These are phyloP conservation scores for Pisolithus thermaeus DNA, from an alignment of 1,284 basidiomycete species.

Conservation along the genomic window DNA sequence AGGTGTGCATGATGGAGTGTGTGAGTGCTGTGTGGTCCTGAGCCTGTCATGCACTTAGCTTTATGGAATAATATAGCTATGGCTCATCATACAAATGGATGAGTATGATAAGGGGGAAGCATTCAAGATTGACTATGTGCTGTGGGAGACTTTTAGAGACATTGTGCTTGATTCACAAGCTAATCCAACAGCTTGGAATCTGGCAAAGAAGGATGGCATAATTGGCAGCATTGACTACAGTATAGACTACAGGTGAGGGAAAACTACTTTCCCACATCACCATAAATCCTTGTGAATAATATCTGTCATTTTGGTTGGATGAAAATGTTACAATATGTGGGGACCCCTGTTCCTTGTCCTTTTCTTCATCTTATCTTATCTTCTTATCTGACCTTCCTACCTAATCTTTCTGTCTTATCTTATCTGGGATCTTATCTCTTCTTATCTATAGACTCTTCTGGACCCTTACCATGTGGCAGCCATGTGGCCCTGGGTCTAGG, in stretches of 20 bases:
- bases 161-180: background rate
- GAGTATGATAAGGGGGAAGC: background rate
- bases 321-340: too few relatives aligned
- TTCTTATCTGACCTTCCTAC: too few relatives aligned
- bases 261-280: background rate
- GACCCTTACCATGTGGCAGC: too few relatives aligned
- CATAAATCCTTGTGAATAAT: background rate
- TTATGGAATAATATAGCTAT: background rate
- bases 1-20: background rate
- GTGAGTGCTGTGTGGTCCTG: background rate
- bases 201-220: background rate
- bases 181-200: background rate
- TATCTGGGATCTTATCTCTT: too few relatives aligned
- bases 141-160: background rate
- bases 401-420: too few relatives aligned
- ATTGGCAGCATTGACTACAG: background rate
- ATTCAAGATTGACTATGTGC: background rate
- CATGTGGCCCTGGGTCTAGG: too few relatives aligned
- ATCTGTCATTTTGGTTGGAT: background rate
- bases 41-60: background rate
- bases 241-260: background rate
- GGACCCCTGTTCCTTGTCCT: too few relatives aligned
- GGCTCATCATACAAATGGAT: background rate
- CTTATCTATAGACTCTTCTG: too few relatives aligned
- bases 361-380: too few relatives aligned